Percentiles rank a stretch among this genome's conserved stretches.
Evolutionary conservation across 305 asterid species (phyloP).

Genomic region (Nicotiana rustica): DNA sequence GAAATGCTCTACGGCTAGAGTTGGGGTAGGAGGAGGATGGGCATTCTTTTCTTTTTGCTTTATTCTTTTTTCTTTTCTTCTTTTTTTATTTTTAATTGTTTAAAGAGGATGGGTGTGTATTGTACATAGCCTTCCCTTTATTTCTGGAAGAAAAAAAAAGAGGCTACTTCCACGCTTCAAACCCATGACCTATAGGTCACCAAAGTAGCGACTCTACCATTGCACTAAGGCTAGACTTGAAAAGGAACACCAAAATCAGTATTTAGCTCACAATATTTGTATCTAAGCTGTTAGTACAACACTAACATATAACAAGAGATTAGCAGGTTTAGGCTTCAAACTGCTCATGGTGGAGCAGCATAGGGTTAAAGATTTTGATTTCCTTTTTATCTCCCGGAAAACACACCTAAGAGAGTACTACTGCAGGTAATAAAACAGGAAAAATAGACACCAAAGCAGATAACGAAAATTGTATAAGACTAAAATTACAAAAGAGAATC

Average conservation of each 20-base stretch:
- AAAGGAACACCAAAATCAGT: slow-evolving; percentile 14
- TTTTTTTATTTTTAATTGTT: no score
- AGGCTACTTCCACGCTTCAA: slow-evolving; percentile 11
- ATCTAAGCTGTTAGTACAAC: background rate
- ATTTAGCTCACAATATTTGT: slow-evolving; percentile 16
- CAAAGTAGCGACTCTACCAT: background rate
- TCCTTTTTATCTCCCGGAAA: background rate
- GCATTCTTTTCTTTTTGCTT: no score
- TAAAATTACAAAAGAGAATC: background rate
- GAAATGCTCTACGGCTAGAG: background rate
- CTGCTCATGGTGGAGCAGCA: background rate
- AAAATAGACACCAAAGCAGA: background rate
- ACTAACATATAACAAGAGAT: slow-evolving; percentile 17
- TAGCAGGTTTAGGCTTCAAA: background rate
- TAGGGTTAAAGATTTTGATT: background rate
- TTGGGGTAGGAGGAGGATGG: background rate
- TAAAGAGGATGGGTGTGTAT: background rate
- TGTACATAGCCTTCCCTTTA: background rate
- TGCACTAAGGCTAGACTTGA: slow-evolving; percentile 8
- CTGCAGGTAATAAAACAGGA: slow-evolving; percentile 1
- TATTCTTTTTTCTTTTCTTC: no score
- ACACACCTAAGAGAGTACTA: background rate
- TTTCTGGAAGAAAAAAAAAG: background rate
- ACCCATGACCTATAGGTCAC: slow-evolving; percentile 18
- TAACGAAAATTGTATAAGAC: background rate